Conservation (phyloP, 2,329 filamentous ascomycete species). For the Xylariaceae sp. region DNA sequence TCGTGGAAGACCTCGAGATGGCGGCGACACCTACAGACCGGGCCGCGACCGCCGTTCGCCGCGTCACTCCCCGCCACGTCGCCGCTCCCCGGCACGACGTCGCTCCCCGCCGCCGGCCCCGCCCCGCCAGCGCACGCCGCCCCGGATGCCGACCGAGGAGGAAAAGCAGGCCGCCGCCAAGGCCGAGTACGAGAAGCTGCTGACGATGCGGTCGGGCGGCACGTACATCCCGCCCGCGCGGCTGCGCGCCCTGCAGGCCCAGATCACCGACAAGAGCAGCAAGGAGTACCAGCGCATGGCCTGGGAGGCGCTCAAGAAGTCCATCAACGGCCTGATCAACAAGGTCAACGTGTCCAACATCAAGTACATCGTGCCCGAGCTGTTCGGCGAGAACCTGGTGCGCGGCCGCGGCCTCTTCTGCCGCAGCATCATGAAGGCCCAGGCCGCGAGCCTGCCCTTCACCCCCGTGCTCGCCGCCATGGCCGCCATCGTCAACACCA, state of each 20-base stretch:
- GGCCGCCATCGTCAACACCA: conserved; percentile 95
- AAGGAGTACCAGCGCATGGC: conserved; percentile 99
- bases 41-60: conserved; percentile 20
- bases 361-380: conserved; percentile 91
- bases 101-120: conserved; percentile 8
- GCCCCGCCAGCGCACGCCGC: conserved; percentile 20
- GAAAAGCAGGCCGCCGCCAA: conserved; percentile 84
- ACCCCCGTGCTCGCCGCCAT: conserved; percentile 95
- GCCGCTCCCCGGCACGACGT: conserved; percentile 6
- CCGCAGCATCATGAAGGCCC: conserved; percentile 95
- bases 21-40: conserved; percentile 44
- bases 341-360: conserved; percentile 98
- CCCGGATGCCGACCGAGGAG: conserved; percentile 53
- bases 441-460: conserved; percentile 90
- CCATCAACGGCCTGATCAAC: conserved; percentile 97
- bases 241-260: conserved; percentile 83
- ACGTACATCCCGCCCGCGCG: conserved; percentile 93
- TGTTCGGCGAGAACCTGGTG: conserved; percentile 91
- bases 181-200: conserved; percentile 85
- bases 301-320: conserved; percentile 98
- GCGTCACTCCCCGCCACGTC: conserved; percentile 7
- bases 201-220: conserved; percentile 88
- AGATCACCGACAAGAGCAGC: conserved; percentile 92
- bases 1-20: conserved; percentile 32
- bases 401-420: conserved; percentile 89